Evolutionary conservation across 129 eudicot species (phyloP).

Genomic region (carrot (Daucus carota)): DNA sequence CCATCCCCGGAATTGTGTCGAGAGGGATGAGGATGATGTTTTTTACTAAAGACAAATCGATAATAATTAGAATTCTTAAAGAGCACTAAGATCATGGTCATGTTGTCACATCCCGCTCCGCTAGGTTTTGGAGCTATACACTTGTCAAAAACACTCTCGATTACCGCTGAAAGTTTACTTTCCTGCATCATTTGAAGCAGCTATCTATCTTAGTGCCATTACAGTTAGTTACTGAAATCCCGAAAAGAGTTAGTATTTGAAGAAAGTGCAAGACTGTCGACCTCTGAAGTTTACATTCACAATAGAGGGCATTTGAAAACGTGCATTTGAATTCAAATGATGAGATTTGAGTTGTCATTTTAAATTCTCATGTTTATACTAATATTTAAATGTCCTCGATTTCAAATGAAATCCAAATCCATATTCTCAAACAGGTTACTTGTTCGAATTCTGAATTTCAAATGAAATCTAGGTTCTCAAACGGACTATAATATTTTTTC

Average conservation of each 20-base stretch:
- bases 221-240: neutral
- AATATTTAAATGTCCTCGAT: no score
- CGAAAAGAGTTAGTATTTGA: neutral
- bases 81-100: constrained; percentile 88
- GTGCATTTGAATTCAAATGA: no score
- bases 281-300: neutral
- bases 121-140: constrained; percentile 77
- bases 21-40: constrained; percentile 17
- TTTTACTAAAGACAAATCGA: constrained; percentile 22
- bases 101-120: constrained; percentile 85
- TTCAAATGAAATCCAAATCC: no score
- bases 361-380: no score
- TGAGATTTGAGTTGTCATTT: no score
- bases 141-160: constrained; percentile 56
- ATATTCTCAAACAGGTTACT: no score
- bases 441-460: no score
- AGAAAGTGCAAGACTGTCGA: no score
- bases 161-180: constrained; percentile 51
- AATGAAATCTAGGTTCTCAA: no score
- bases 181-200: constrained; percentile 36
- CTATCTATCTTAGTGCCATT: neutral
- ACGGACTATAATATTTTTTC: no score
- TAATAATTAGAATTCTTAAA: constrained; percentile 30
- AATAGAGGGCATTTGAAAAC: no score
- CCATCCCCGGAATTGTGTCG: constrained; percentile 16